Percentiles rank a stretch among this genome's conserved stretches.
phyloP scores from a whole-genome alignment of 805 yeast species.

The Wickerhamiella kurtzmanii region DNA sequence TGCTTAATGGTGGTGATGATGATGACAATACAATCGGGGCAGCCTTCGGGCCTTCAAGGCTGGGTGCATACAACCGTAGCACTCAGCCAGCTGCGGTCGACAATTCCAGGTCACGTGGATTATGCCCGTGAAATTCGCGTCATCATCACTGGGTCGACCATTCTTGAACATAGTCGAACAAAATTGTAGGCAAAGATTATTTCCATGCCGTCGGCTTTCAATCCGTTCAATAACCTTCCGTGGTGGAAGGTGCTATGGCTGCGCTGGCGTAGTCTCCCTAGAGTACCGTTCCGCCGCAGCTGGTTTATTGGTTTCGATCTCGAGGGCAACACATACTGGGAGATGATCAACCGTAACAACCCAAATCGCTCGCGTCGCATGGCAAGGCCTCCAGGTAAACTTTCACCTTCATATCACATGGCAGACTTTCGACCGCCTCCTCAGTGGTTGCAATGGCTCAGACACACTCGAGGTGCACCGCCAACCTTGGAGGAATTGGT shows the following conservation, averaged over 20 bases:
- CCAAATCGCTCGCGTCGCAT: constrained; percentile 41
- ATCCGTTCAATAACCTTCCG: constrained; percentile 3
- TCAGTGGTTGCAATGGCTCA: constrained; percentile 74
- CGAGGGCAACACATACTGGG: constrained; percentile 83
- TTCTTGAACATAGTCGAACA: neutral
- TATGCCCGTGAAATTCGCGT: too few relatives aligned
- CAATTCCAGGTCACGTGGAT: too few relatives aligned
- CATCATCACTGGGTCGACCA: neutral
- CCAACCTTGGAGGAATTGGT: constrained; percentile 54
- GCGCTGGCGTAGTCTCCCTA: constrained; percentile 46
- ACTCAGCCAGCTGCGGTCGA: too few relatives aligned
- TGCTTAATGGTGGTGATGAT: too few relatives aligned
- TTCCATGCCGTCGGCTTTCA: constrained; percentile 1
- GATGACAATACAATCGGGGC: too few relatives aligned
- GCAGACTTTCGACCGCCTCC: constrained; percentile 25
- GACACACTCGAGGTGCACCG: constrained; percentile 43
- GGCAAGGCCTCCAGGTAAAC: constrained; percentile 37
- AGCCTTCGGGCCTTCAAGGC: too few relatives aligned
- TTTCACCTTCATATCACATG: constrained; percentile 24
- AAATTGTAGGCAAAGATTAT: constrained; percentile 4
- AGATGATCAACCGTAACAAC: constrained; percentile 41
- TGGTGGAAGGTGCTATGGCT: constrained; percentile 22
- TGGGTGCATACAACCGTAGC: too few relatives aligned
- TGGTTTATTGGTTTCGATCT: constrained; percentile 63
- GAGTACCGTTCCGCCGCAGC: constrained; percentile 53